Conservation (phyloP, 2,329 filamentous ascomycete species). For the Ceratocystis cubensis region DNA sequence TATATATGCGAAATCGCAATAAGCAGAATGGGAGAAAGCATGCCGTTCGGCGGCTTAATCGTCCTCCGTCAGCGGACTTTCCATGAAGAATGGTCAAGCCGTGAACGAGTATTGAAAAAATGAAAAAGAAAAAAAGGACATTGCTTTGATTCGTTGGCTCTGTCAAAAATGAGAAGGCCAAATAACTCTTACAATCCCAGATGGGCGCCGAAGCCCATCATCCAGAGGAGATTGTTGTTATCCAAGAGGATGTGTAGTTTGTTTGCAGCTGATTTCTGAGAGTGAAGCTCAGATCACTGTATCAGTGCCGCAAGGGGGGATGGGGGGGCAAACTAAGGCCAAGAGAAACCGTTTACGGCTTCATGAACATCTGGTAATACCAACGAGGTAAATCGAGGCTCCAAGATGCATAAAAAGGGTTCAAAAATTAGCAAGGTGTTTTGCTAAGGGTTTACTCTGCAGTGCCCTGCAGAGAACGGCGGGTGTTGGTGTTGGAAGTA, state of each 20-base stretch:
- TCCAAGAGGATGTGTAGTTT: background rate
- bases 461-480: slow-evolving; percentile 18
- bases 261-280: background rate
- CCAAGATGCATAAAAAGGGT: background rate
- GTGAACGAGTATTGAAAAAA: background rate
- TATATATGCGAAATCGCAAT: background rate
- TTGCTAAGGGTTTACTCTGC: background rate
- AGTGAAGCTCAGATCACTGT: background rate
- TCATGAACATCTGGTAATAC: background rate
- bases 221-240: background rate
- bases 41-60: background rate
- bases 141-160: background rate
- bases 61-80: background rate
- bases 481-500: slow-evolving; percentile 18
- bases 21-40: background rate
- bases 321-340: background rate
- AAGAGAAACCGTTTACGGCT: slow-evolving; percentile 1
- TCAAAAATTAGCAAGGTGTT: slow-evolving; percentile 11
- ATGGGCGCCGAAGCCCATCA: background rate
- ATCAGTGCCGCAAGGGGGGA: background rate
- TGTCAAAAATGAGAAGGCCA: slow-evolving; percentile 1
- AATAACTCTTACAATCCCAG: background rate
- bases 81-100: background rate
- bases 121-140: background rate
- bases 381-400: slow-evolving; percentile 10